These are phyloP conservation scores for Nakataea oryzae DNA, from an alignment of 2,329 filamentous ascomycete genomes.

Conservation along the genomic window DNA sequence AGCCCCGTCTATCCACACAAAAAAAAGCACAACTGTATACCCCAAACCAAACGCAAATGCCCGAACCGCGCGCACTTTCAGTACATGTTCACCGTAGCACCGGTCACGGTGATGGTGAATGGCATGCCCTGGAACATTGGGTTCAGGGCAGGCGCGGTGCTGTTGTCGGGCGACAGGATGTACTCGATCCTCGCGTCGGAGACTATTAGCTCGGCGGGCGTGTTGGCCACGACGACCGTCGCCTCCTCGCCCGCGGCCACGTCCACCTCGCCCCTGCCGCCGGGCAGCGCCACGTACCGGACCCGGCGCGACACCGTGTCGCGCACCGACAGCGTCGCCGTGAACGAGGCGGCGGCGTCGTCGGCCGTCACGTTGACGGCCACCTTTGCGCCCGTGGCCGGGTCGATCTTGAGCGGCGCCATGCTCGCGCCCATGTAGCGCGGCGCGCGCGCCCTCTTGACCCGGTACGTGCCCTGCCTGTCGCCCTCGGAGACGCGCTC, in stretches of 20 bases:
- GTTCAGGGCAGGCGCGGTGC: no score
- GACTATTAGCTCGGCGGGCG: slow-evolving; percentile 27
- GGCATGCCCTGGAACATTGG: no score
- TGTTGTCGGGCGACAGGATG: no score
- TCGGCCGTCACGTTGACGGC: not conserved
- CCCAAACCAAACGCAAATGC: no score
- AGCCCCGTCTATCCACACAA: no score
- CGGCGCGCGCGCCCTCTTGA: slow-evolving; percentile 29
- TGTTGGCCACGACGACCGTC: slow-evolving; percentile 36
- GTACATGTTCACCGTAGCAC: no score
- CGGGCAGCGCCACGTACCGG: slow-evolving; percentile 24
- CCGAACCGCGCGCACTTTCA: no score
- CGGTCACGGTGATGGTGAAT: no score
- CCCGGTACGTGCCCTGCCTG: slow-evolving; percentile 30
- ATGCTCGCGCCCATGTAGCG: slow-evolving; percentile 41
- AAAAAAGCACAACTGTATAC: no score
- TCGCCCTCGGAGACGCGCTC: slow-evolving; percentile 20
- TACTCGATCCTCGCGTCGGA: slow-evolving; percentile 24
- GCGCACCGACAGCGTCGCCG: slow-evolving; percentile 27
- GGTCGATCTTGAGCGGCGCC: slow-evolving; percentile 26
- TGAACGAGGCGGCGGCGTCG: slow-evolving; percentile 16
- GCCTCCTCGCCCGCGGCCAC: slow-evolving; percentile 28
- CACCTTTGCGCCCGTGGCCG: slow-evolving; percentile 8
- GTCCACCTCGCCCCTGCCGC: slow-evolving; percentile 21
- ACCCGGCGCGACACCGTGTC: slow-evolving; percentile 13